Conservation (phyloP, 164 flowering plant species). For the Euptelea pleiosperma region DNA sequence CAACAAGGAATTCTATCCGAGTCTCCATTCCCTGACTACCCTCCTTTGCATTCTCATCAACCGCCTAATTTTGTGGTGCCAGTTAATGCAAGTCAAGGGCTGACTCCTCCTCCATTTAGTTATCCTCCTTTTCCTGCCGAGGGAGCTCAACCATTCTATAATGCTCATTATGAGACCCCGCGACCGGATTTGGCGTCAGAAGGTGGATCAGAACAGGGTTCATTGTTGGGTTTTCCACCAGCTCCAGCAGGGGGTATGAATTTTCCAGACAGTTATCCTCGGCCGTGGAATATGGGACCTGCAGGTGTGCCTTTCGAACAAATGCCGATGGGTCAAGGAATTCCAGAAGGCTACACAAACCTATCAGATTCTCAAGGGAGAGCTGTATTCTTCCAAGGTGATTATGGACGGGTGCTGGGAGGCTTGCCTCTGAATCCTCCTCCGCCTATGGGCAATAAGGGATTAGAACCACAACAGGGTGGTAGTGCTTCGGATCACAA, state of each 20-base stretch:
- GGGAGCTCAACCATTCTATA: constrained; percentile 55
- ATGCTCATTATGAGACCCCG: constrained; percentile 45
- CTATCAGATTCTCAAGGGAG: constrained; percentile 46
- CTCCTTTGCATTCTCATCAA: constrained; percentile 38
- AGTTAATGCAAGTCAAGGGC: constrained; percentile 35
- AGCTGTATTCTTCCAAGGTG: constrained; percentile 46
- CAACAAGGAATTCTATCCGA: constrained; percentile 42
- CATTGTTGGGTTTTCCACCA: constrained; percentile 62
- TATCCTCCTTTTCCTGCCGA: constrained; percentile 53
- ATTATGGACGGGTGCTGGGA: constrained; percentile 41
- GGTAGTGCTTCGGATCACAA: constrained; percentile 38
- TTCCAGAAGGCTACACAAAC: constrained; percentile 39
- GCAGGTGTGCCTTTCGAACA: constrained; percentile 38
- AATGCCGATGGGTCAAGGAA: constrained; percentile 36
- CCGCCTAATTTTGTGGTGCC: constrained; percentile 57
- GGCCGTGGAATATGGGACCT: constrained; percentile 54
- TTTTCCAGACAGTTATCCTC: constrained; percentile 44
- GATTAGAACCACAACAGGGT: constrained; percentile 38
- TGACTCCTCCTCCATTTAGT: constrained; percentile 48
- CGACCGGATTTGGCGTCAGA: constrained; percentile 50
- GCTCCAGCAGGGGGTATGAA: constrained; percentile 34
- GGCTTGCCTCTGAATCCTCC: constrained; percentile 30
- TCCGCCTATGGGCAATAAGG: constrained; percentile 26
- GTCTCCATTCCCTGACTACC: constrained; percentile 39
- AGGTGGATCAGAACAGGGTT: constrained; percentile 56